Percentiles rank a stretch among this genome's conserved stretches.
Conservation (phyloP, 495 filamentous ascomycete species). For the Tuber calosporum region DNA sequence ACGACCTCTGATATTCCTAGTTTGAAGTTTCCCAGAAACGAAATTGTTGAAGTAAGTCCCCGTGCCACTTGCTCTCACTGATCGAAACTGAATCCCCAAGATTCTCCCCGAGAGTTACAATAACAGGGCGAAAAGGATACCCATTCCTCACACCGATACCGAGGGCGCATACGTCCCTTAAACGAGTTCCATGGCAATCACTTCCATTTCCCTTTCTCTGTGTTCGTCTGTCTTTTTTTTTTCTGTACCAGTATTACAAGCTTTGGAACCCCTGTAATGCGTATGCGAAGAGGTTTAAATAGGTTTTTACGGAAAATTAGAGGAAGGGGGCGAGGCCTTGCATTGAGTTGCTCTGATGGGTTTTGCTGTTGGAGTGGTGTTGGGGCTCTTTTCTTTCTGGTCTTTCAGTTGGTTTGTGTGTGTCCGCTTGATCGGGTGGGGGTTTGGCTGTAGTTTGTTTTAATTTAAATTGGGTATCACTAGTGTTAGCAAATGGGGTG, state of each 20-base stretch:
- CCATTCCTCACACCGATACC: conserved; percentile 50
- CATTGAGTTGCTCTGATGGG: not conserved
- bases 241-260: not conserved
- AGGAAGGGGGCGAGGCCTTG: not conserved
- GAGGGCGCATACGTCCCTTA: conserved; percentile 24
- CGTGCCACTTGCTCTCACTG: not conserved
- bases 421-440: not conserved
- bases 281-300: not conserved
- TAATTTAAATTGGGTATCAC: not conserved
- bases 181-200: not conserved
- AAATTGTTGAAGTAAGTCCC: conserved; percentile 76
- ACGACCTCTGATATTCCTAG: conserved; percentile 91
- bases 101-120: conserved; percentile 97
- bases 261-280: not conserved
- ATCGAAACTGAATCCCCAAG: conserved; percentile 42
- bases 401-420: not conserved
- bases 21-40: conserved; percentile 87
- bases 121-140: conserved; percentile 83
- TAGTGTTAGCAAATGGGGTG: not conserved
- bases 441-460: not conserved
- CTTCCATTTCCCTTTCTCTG: not conserved
- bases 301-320: not conserved
- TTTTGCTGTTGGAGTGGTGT: not conserved
- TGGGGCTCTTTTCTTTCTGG: not conserved
- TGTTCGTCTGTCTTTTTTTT: not conserved